A percentile compares a stretch with the other conserved stretches of the same genome.
Evolutionary conservation across 148 eudicot genomes (phyloP).

Genomic region (Cornus florida): DNA sequence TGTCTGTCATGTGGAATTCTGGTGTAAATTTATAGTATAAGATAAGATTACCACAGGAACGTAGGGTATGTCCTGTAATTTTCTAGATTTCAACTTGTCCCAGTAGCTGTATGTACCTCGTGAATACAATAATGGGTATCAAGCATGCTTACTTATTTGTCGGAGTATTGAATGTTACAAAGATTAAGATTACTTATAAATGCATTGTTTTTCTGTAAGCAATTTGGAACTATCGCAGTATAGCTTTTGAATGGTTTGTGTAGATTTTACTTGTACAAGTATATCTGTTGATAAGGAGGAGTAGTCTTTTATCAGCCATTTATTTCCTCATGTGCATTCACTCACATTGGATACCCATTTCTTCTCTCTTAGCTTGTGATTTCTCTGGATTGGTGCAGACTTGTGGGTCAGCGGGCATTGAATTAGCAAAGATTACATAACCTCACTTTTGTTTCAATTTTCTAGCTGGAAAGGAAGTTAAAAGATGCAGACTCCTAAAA

Average conservation of each 20-base stretch:
- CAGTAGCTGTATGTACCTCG: constrained; percentile 10
- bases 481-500: constrained; percentile 75
- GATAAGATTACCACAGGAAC: not conserved
- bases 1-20: not conserved
- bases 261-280: not conserved
- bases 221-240: not conserved
- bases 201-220: not conserved
- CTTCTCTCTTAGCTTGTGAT: constrained; percentile 31
- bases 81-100: not conserved
- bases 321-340: constrained; percentile 24
- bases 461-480: constrained; percentile 27
- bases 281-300: not conserved
- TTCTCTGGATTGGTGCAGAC: constrained; percentile 42
- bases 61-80: not conserved
- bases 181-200: not conserved
- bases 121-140: constrained; percentile 16
- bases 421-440: constrained; percentile 28
- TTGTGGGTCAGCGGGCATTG: constrained; percentile 59
- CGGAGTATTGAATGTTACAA: not conserved
- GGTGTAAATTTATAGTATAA: not conserved
- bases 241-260: not conserved
- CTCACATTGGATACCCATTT: constrained; percentile 47
- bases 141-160: not conserved
- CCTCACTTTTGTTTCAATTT: constrained; percentile 16
- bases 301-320: constrained; percentile 5